Evolutionary conservation across 805 yeast species (phyloP), one percentile per base, ranked within the genome.

Genomic region (Metschnikowia reukaufii): DNA sequence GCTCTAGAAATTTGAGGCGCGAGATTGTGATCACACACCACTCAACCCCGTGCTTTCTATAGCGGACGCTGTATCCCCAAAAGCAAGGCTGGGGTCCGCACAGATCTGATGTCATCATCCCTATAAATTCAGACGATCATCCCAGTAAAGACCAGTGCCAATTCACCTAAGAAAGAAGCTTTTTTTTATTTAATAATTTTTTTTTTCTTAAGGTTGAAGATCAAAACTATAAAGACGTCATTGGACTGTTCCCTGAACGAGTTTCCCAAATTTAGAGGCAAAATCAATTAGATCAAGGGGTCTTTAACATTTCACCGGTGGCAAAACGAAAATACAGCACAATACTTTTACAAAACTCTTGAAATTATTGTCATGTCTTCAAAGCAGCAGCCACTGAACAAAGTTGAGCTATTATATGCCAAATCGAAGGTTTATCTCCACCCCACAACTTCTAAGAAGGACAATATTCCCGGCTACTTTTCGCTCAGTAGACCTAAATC

Each of bases 371-470:
- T 34, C 21, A 42, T 42, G 45, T 34, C 39, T 8, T 16, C 45
- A 18, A 20, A 36, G n/a, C n/a, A n/a, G n/a, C n/a, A n/a, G 2
- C 19, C 27, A 3, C 29, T 15, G 20, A 33, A 18, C 30, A 35
- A 30, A 20, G 48, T 39, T 4, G 79, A 78, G 53, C 57, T 80
- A 39, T 59, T 79, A 13, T 80, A 71, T 55, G 76, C 68, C 25
- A 86, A 84, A 60, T 77, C 89, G 2, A 83, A 86, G 61, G 94
- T 86, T 6, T 90, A 82, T 63, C 77, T 91, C 3, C 99, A 94
- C 64, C 95, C 96, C 3, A 79, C 94, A 0, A 72, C 78, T 10
- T 76, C 83, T 17, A 77, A 88, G 23, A 73, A 73, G 43, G 96
- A 92, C 59, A 91, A 92, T 61, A 72, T 92, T 17, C 66, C 86